Base-by-base conservation (phyloP, 2,329 filamentous ascomycete genomes). In the Venturia pyrina region DNA sequence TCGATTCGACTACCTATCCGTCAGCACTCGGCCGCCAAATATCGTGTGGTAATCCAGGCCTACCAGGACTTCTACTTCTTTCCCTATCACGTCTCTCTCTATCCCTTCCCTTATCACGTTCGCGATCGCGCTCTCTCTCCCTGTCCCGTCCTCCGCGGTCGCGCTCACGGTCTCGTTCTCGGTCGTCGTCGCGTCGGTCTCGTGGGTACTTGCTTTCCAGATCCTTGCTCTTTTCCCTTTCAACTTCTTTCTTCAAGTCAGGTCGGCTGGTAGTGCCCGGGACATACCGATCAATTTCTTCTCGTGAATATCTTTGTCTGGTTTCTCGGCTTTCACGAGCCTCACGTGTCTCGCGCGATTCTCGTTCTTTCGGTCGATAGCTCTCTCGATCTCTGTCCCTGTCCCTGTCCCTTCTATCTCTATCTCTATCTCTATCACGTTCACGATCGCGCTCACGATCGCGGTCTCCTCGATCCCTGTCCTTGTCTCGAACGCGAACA, bases 241-340 rank as follows among this genome's bases (percentile, higher is more conserved):
- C 67, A 48, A 61, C 50, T 64, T 62, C 59, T 67, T 68, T 62
- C 63, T 70, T 63, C 66, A 62, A 63, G 65, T 71, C 28, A 68
- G 71, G 67, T 34, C 72, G 71, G 53, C 70, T 68, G 61, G 72
- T 73, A 24, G 73, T 75, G 19, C 71, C 74, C 57, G 79, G 79
- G 28, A 80, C 75, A 68, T 81, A 81, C 32, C 79, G 75, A 69
- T 81, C 78, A 68, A 79, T 78, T 37, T 78, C 75, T 24, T 74
- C 71, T 11, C 68, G 68, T 28, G 68, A 44, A 43, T 77, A 77
- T 24, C 63, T 64, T n/a, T 69, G 64, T 63, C 71, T 67, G 32
- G 69, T 68, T 21, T 67, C 65, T 56, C 67, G 57, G n/a, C 66
- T 61, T 32, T 44, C 66, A 64, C 56, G 63, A 53, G 10, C 66